These are phyloP conservation scores for Ceratocystis alfenasii DNA, from an alignment of 2,329 filamentous ascomycete species.

Conservation along the genomic window DNA sequence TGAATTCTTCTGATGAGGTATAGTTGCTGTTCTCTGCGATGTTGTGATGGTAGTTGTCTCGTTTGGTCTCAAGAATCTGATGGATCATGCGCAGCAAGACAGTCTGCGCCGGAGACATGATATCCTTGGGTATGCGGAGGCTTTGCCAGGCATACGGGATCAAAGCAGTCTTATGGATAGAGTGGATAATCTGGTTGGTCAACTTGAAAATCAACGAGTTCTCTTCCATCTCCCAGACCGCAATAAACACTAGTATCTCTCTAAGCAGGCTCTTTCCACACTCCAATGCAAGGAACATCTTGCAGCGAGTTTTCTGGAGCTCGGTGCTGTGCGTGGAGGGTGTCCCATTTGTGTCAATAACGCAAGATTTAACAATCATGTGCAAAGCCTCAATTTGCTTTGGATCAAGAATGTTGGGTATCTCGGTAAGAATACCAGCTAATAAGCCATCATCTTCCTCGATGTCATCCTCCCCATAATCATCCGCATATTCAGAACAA, in stretches of 20 bases:
- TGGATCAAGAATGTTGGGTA: constrained; percentile 85
- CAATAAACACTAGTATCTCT: constrained; percentile 89
- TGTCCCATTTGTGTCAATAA: constrained; percentile 62
- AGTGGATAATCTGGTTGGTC: constrained; percentile 89
- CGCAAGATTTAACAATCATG: constrained; percentile 94
- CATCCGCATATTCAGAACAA: constrained; percentile 25
- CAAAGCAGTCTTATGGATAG: constrained; percentile 76
- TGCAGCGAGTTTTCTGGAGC: constrained; percentile 79
- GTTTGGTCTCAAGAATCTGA: constrained; percentile 21
- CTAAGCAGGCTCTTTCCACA: constrained; percentile 80
- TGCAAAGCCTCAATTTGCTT: constrained; percentile 92
- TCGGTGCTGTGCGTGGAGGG: constrained; percentile 41
- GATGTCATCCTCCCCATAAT: constrained; percentile 50
- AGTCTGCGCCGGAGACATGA: constrained; percentile 88
- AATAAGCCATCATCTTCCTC: constrained; percentile 62
- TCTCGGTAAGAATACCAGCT: constrained; percentile 78
- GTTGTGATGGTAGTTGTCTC: constrained; percentile 13
- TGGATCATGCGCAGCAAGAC: constrained; percentile 74
- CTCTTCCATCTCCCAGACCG: constrained; percentile 91
- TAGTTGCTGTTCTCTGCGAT: constrained; percentile 17
- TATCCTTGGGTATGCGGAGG: constrained; percentile 84
- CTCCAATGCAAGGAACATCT: constrained; percentile 78
- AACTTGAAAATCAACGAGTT: constrained; percentile 92
- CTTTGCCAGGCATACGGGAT: constrained; percentile 89
- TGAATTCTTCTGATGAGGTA: constrained; percentile 19